Evolutionary conservation across 345 rosid species (phyloP).

Genomic region (Orychophragmus violaceus): DNA sequence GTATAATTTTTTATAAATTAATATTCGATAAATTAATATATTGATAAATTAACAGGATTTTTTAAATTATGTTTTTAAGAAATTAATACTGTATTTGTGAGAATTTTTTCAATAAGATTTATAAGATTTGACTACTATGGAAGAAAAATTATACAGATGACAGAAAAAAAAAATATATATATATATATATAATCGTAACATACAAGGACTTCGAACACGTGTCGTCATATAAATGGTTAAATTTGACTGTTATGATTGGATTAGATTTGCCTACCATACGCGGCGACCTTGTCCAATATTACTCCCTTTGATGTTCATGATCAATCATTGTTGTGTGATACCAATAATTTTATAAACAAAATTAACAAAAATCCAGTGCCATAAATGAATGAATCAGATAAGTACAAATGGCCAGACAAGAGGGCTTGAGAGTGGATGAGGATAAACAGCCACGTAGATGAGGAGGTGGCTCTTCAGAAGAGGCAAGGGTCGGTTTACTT

Average conservation of each 20-base stretch:
- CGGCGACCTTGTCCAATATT: background rate
- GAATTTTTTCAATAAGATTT: no score
- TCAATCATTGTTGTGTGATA: no score
- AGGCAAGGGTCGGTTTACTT: conserved; percentile 34
- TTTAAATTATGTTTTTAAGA: no score
- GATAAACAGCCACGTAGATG: background rate
- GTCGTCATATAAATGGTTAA: background rate
- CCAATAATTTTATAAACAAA: background rate
- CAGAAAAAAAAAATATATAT: no score
- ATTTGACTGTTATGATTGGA: background rate
- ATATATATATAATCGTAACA: no score
- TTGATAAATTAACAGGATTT: no score
- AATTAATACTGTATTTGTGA: no score
- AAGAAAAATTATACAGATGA: background rate
- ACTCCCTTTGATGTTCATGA: background rate
- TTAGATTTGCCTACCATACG: background rate
- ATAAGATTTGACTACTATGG: background rate
- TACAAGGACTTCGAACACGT: background rate
- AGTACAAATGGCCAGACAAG: background rate
- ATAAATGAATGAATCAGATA: background rate
- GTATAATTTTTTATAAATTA: no score
- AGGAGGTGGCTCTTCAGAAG: background rate
- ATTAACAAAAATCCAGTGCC: no score
- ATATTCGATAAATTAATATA: no score
- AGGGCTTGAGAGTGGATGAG: background rate